Percentiles rank a stretch among this genome's conserved stretches.
These are phyloP conservation scores for Candida maesae DNA, from an alignment of 805 yeast genomes.

Conservation along the genomic window DNA sequence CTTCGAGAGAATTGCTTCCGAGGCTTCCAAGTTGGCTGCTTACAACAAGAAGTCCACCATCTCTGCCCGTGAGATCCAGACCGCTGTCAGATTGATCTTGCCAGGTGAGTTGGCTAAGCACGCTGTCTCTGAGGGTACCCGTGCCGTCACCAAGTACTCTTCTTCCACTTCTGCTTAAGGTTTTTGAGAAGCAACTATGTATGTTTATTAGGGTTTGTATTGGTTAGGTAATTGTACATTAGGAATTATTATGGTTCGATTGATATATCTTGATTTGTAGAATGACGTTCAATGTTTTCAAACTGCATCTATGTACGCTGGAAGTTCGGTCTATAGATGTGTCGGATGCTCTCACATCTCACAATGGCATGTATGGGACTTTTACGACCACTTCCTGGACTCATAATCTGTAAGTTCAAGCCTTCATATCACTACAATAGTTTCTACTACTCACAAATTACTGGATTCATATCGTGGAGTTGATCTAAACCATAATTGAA, in stretches of 20 bases:
- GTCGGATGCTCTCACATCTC: too few species aligned
- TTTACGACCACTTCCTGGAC: too few species aligned
- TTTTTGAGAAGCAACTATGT: conserved; percentile 8
- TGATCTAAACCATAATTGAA: too few species aligned
- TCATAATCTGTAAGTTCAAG: too few species aligned
- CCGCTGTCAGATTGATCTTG: conserved; percentile 96
- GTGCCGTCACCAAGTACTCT: conserved; percentile 97
- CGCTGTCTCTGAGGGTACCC: conserved; percentile 98
- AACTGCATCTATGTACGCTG: too few species aligned
- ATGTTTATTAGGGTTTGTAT: conserved; percentile 28
- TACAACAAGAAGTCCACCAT: conserved; percentile 98
- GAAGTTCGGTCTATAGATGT: too few species aligned
- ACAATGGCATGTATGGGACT: too few species aligned
- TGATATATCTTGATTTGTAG: neutral
- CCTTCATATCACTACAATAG: too few species aligned
- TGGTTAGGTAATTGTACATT: conserved; percentile 30
- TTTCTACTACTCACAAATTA: too few species aligned
- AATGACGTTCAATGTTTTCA: too few species aligned
- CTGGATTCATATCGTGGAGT: too few species aligned
- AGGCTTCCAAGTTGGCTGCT: conserved; percentile 98
- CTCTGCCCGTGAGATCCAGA: conserved; percentile 98
- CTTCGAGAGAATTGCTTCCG: conserved; percentile 97
- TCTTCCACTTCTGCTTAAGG: conserved; percentile 49
- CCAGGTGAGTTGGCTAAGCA: conserved; percentile 99
- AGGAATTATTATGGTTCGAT: conserved; percentile 30